phyloP scores from a whole-genome alignment of 2,329 filamentous ascomycete genomes.

The Monosporascus cannonballus region DNA sequence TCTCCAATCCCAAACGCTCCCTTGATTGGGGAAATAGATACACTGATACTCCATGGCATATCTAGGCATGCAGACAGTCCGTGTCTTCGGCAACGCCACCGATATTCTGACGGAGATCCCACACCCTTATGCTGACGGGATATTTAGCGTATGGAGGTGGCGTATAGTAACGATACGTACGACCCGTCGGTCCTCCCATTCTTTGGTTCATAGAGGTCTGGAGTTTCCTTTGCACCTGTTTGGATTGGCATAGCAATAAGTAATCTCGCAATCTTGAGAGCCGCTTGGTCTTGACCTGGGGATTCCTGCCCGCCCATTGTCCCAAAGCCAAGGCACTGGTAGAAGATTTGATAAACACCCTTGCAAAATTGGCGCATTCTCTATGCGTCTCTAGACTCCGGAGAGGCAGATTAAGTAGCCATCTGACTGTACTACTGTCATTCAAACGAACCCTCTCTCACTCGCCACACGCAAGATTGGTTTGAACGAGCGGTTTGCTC shows the following conservation, averaged over 20 bases:
- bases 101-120: slow-evolving; percentile 30
- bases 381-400: no score
- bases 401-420: no score
- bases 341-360: no score
- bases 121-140: slow-evolving; percentile 29
- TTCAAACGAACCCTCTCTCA: no score
- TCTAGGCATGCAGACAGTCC: slow-evolving; percentile 35
- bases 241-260: not conserved
- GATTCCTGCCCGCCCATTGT: no score
- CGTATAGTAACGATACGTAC: slow-evolving; percentile 34
- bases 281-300: not conserved
- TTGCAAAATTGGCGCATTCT: no score
- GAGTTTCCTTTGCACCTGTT: not conserved
- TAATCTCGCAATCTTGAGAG: not conserved
- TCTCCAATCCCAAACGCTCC: not conserved
- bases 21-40: no score
- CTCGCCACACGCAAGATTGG: no score
- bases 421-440: no score
- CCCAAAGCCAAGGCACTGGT: no score
- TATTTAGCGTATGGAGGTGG: slow-evolving; percentile 39
- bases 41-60: no score
- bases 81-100: slow-evolving; percentile 32
- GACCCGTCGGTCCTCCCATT: slow-evolving; percentile 23
- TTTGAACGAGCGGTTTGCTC: no score
- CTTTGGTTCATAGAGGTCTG: not conserved